Conservation (phyloP, 305 asterid species). For the Fraxinus velutina region DNA sequence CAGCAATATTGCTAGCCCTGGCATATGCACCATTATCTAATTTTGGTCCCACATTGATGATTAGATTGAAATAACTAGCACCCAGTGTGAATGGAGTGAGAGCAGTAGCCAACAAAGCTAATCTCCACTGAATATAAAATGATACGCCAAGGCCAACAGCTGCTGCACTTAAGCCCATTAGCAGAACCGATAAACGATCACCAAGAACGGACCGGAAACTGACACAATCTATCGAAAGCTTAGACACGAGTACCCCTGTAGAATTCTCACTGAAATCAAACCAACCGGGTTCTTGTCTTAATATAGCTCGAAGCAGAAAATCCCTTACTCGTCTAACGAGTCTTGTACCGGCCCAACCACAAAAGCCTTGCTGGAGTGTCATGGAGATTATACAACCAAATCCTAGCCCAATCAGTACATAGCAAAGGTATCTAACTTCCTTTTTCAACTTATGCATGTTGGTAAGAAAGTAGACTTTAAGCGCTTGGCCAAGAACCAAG, state of each 20-base stretch:
- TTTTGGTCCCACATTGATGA: conserved; percentile 69
- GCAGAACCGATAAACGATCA: conserved; percentile 58
- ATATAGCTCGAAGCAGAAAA: conserved; percentile 49
- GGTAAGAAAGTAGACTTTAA: conserved; percentile 49
- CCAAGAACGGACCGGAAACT: conserved; percentile 70
- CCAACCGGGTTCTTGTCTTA: conserved; percentile 84
- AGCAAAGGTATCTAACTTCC: conserved; percentile 58
- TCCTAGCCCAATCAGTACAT: conserved; percentile 66
- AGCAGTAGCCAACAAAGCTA: conserved; percentile 58
- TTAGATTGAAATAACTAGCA: conserved; percentile 73
- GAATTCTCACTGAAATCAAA: conserved; percentile 70
- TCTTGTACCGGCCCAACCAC: conserved; percentile 78
- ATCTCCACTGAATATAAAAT: conserved; percentile 58
- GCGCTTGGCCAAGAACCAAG: conserved; percentile 64
- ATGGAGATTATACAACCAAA: conserved; percentile 60
- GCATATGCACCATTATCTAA: conserved; percentile 64
- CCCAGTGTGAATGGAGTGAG: conserved; percentile 78
- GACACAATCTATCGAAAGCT: conserved; percentile 57
- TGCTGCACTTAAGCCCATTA: conserved; percentile 78
- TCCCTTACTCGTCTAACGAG: conserved; percentile 65
- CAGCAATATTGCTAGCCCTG: conserved; percentile 69
- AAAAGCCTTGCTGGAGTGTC: conserved; percentile 81
- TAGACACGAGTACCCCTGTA: conserved; percentile 60
- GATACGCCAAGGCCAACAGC: conserved; percentile 71
- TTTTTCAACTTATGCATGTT: conserved; percentile 37